Evolutionary conservation across 73 alveolate species (phyloP).

Genomic region (Paramecium sexaurelia): DNA sequence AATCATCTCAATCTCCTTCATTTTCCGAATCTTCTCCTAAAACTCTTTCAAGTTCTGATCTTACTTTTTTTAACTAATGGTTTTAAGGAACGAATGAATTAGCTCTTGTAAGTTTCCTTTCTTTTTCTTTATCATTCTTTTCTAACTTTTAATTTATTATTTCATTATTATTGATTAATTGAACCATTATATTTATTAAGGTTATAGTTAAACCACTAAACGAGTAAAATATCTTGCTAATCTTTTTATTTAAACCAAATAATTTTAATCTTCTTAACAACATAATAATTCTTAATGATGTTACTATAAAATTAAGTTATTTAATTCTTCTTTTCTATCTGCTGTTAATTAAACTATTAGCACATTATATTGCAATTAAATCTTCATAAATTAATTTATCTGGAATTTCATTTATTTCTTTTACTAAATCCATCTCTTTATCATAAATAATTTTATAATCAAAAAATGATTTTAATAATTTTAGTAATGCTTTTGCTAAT

Average conservation of each 20-base stretch:
- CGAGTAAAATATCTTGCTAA: background rate
- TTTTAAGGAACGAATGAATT: background rate
- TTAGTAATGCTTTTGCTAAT: background rate
- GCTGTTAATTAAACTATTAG: background rate
- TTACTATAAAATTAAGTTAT: constrained; percentile 8
- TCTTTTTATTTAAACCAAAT: background rate
- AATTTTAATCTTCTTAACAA: constrained; percentile 39
- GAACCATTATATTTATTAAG: background rate
- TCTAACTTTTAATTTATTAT: background rate
- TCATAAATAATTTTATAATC: constrained; percentile 32
- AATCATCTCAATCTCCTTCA: constrained; percentile 24
- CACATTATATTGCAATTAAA: background rate
- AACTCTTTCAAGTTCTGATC: constrained; percentile 35
- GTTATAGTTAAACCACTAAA: constrained; percentile 31
- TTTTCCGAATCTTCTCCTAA: constrained; percentile 35
- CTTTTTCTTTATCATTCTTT: background rate
- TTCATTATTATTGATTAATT: background rate
- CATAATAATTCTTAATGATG: constrained; percentile 20
- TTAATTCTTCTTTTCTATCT: constrained; percentile 39
- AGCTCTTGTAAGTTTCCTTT: background rate
- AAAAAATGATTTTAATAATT: constrained; percentile 24
- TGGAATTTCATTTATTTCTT: background rate
- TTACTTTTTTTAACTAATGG: background rate
- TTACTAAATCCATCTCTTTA: background rate
- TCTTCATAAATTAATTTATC: constrained; percentile 28